Evolutionary conservation across 257 asterid genomes (phyloP), one percentile per base, ranked within the genome.

Genomic region (Ligustrum vulgare): DNA sequence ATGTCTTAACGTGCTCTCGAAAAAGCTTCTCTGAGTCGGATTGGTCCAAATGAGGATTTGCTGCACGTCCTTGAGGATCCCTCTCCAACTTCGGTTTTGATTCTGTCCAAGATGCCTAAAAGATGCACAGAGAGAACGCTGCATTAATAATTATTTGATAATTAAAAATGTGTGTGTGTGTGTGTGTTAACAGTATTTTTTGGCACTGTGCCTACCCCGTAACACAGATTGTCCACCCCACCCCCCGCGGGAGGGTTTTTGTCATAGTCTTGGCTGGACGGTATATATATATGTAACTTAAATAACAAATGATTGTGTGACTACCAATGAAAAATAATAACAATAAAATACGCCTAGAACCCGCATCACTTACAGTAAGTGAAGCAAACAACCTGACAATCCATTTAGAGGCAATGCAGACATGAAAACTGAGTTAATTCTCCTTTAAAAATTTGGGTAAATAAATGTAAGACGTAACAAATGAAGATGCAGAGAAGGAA

Each of bases 21-120:
- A 94, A 94, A 79, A 92, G 89, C 83, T 92, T 94, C 90, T 92
- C 99, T 67, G 88, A 68, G 82, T 94, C 98, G 13, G 97, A 88
- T 78, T 87, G 96, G 78, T 93, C 97, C 73, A 94, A 82, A 69
- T 87, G 88, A 56, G 96, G 92, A 86, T 94, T 89, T 68, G 88
- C 91, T 10, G 88, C 86, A 80, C 99, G 99, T 60, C 96, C 90
- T 87, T 94, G 99, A 78, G 99, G 96, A 82, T 94, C 99, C 90
- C 90, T 92, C 81, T 92, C 99, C 90, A 94, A 76, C 88, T 93
- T 94, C 34, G 93, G 77, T 87, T 88, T 94, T 67, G 96, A 87
- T 77, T 92, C 97, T 62, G 97, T 89, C 98, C 97, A 94, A 80
- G 97, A 88, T 39, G 99, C 97, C 99, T 94, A 70, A 1, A 9